Base-by-base conservation (phyloP, 2,329 filamentous ascomycete genomes). In the Domatiomyces globalis region DNA sequence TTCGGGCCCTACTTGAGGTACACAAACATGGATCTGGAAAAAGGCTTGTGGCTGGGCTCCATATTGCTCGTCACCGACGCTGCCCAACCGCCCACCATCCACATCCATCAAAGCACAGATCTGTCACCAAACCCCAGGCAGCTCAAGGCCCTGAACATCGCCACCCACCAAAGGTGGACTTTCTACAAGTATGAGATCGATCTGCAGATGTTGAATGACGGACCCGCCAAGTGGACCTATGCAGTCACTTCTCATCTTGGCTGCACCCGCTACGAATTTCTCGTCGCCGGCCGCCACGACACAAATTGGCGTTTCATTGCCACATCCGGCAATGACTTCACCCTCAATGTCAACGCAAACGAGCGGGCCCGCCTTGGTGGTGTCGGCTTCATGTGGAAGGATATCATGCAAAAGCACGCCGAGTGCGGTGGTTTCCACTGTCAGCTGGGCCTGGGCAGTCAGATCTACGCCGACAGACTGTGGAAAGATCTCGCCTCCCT, bases 321-420 rank as follows among this genome's bases (percentile, higher is more conserved):
- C 9, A 92, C 95, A 62, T 95, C 89, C 12, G 90, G 90, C 2
- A 96, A 96, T 63, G 92, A 98, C 65, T 98, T 96, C 66, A 85
- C 87, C 0, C 76, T 94, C 25, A 84, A 85, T 57, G 92, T 94
- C 1, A 88, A 83, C 56, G 83, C 88, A 50, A 87, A 84, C 55
- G 92, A 98, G 61, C 79, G 90, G 44, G 80, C 83, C 29, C 86
- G 84, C 61, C 77, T 96, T 1, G 92, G 92, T 27, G 92, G 92
- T 1, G 78, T 94, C 1, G 87, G 89, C 0, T 86, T 92, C 64
- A 94, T 98, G 90, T 98, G 92, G 92, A 96, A 95, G 63, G 92
- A 98, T 62, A 89, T 98, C 25, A 76, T 98, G 64, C 88, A 95
- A 69, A 95, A 95, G 74, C 94, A 98, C 62, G 81, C 89, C 25